phyloP scores from a whole-genome alignment of 805 yeast species.

The Candida quercuum region DNA sequence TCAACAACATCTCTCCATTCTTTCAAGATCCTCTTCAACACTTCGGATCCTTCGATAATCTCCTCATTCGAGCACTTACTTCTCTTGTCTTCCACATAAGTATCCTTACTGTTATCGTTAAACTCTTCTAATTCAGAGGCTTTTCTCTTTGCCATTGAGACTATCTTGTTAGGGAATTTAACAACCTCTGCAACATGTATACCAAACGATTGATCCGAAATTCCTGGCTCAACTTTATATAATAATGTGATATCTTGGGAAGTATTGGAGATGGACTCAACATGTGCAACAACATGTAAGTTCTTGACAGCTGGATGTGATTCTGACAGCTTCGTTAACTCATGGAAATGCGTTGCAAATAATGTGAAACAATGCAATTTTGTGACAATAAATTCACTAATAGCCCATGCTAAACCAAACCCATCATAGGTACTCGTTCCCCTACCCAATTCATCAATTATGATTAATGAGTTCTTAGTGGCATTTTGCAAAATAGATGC shows the following conservation, averaged over 20 bases:
- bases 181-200: constrained; percentile 97
- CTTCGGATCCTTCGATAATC: constrained; percentile 46
- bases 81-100: constrained; percentile 38
- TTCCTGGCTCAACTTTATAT: constrained; percentile 95
- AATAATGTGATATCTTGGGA: constrained; percentile 75
- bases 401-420: constrained; percentile 96
- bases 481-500: constrained; percentile 81
- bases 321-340: constrained; percentile 74
- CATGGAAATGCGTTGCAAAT: constrained; percentile 98
- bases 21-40: constrained; percentile 37
- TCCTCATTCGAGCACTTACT: constrained; percentile 49
- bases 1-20: constrained; percentile 27
- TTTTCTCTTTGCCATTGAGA: constrained; percentile 92
- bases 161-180: constrained; percentile 84
- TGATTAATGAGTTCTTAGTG: constrained; percentile 70
- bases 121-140: constrained; percentile 80
- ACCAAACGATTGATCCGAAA: constrained; percentile 94
- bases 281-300: constrained; percentile 90
- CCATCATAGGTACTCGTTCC: constrained; percentile 85
- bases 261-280: constrained; percentile 40
- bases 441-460: constrained; percentile 94
- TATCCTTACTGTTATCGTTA: constrained; percentile 33
- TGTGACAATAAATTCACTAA: constrained; percentile 76
- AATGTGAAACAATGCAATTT: constrained; percentile 72
- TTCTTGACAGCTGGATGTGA: constrained; percentile 63